phyloP scores from a whole-genome alignment of 108 stramenopile genomes.

The Epithemia pelagica region DNA sequence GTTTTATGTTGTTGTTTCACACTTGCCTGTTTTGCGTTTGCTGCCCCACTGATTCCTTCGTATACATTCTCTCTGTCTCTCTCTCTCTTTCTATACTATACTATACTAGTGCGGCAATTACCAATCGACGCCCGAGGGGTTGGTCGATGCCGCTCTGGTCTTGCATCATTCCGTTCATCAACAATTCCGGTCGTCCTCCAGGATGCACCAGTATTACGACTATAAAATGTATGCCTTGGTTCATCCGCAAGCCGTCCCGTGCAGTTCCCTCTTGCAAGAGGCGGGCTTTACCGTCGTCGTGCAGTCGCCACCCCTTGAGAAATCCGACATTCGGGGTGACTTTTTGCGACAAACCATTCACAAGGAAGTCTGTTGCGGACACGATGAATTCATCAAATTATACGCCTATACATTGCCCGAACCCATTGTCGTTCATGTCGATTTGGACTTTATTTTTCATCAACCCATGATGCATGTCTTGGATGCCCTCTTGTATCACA shows the following conservation, averaged over 20 bases:
- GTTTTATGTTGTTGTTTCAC: too few species aligned
- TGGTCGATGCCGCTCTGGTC: conserved; percentile 35
- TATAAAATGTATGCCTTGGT: conserved; percentile 42
- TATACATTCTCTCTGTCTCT: too few species aligned
- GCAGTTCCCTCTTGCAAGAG: conserved; percentile 10
- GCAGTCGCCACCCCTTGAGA: conserved; percentile 22
- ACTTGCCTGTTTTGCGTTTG: too few species aligned
- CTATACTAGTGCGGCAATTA: conserved; percentile 25
- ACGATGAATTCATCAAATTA: conserved; percentile 28
- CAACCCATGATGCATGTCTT: conserved; percentile 46
- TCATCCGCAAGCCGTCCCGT: conserved; percentile 19
- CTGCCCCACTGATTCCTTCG: too few species aligned
- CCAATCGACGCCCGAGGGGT: conserved; percentile 18
- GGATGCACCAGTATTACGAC: conserved; percentile 22
- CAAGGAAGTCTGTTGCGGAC: conserved; percentile 18
- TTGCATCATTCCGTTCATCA: conserved; percentile 33
- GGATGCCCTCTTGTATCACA: conserved; percentile 36
- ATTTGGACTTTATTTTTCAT: conserved; percentile 33
- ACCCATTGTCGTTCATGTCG: conserved; percentile 19
- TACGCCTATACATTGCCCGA: conserved; percentile 12
- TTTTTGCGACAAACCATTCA: conserved; percentile 8
- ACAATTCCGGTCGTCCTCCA: conserved; percentile 10
- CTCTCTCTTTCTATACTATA: too few species aligned
- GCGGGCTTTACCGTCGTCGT: conserved; percentile 25
- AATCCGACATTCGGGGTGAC: conserved; percentile 25